Percentiles rank a stretch among this genome's conserved stretches.
These are phyloP conservation scores for Quercus mongolica DNA, from an alignment of 306 rosid genomes.

Conservation along the genomic window DNA sequence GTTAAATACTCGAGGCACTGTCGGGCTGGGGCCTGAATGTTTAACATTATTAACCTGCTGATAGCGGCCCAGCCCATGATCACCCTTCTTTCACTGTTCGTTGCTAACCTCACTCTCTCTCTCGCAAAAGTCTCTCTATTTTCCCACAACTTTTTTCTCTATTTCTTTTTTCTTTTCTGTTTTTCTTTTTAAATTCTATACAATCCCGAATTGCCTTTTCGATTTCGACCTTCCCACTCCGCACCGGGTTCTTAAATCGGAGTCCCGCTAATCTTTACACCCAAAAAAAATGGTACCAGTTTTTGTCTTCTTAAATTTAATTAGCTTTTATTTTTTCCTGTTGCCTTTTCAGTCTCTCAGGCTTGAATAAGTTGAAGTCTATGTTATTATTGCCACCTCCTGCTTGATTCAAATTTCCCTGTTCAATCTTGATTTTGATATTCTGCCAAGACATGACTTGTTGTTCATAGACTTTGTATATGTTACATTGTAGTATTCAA, in stretches of 20 bases:
- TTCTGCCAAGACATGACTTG: background rate
- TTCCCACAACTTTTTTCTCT: no score
- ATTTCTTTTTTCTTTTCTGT: no score
- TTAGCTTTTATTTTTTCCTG: background rate
- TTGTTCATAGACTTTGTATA: conserved; percentile 12
- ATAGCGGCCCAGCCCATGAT: background rate
- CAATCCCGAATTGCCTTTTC: background rate
- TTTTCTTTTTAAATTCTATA: background rate
- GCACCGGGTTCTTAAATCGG: background rate
- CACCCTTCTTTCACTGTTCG: no score
- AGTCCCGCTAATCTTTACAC: background rate
- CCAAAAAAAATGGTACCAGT: conserved; percentile 17
- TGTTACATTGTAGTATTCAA: background rate
- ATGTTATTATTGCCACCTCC: no score
- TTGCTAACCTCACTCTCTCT: no score
- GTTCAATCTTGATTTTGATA: no score
- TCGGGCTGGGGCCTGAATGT: background rate
- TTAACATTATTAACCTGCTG: background rate
- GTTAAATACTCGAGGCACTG: background rate
- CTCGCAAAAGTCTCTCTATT: no score
- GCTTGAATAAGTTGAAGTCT: conserved; percentile 16
- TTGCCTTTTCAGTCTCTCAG: conserved; percentile 31
- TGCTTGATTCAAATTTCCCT: no score
- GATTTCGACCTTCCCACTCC: background rate
- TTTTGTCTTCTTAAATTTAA: background rate